Percentiles rank a stretch among this genome's conserved stretches.
phyloP scores from a whole-genome alignment of 177 flowering plant genomes.

The Vitis hybrid region DNA sequence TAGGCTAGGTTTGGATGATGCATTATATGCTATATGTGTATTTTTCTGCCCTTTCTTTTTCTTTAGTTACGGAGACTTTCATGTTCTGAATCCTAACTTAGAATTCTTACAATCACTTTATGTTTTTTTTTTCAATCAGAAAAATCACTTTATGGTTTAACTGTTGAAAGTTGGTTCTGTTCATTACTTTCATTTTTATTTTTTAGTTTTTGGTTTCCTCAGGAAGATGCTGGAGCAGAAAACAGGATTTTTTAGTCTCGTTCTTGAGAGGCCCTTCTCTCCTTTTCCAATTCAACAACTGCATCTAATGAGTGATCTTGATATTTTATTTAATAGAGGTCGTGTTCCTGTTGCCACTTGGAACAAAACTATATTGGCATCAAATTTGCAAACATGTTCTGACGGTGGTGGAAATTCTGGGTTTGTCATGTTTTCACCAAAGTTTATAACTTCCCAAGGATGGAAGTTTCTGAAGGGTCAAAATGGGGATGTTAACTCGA shows the following conservation, averaged over 20 bases:
- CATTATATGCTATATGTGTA: too few relatives aligned
- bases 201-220: constrained; percentile 25
- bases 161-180: constrained; percentile 2
- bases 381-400: constrained; percentile 45
- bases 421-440: constrained; percentile 65
- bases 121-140: too few relatives aligned
- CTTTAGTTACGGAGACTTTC: too few relatives aligned
- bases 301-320: constrained; percentile 44
- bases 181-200: constrained; percentile 7
- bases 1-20: too few relatives aligned
- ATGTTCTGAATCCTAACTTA: too few relatives aligned
- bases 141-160: background rate
- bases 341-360: constrained; percentile 72
- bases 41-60: too few relatives aligned
- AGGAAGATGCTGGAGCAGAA: constrained; percentile 71
- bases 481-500: constrained; percentile 26
- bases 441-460: constrained; percentile 51
- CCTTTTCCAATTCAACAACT: constrained; percentile 89
- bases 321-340: constrained; percentile 63
- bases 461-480: constrained; percentile 49
- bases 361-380: constrained; percentile 45
- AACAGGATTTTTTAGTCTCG: constrained; percentile 61
- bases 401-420: constrained; percentile 67
- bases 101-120: too few relatives aligned
- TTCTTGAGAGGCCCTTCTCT: constrained; percentile 82